Evolutionary conservation across 495 filamentous ascomycete genomes (phyloP), one percentile per base, ranked within the genome.

Genomic region (Halenospora varia): DNA sequence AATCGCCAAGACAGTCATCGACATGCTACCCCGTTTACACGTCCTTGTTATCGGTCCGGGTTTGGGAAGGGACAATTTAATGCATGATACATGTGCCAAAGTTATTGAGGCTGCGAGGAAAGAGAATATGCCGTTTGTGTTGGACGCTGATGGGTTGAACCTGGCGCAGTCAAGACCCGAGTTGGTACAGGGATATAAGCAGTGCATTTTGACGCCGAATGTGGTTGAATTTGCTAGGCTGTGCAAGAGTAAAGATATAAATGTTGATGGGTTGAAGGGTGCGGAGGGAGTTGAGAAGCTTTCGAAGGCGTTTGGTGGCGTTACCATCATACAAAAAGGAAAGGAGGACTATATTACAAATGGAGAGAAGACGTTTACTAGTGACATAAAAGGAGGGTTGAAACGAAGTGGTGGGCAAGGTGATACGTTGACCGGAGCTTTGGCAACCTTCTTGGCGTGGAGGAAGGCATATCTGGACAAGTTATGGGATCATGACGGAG

Each of bases 401-500:
- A 98, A 98, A 81, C 77, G 94, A 55, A 92, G 87, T 53, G 95
- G 94, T 41, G 94, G 94, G 2, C 94, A 98, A 70, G 94, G 94
- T 10, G 94, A 98, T 74, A 98, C 94, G 10, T 74, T 98, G 62
- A 98, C 94, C 2, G 94, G 94, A 8, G 84, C 84, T 48, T 76
- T 98, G 61, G 94, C 85, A 1, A 97, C 94, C 13, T 77, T 98
- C 60, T 70, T 98, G 59, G 92, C 83, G 18, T 98, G 91, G 84
- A 73, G 92, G 56, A 85, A 84, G 64, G 89, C 90, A 22, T 98
- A 98, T 71, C 77, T 88, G 51, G 86, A 96, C 53, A 75, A 77
- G 46, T 59, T 96, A 13, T 98, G 94, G 94, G 88, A 92, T 10
- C 80, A 84, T 64, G 82, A 81, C 8, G 77, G 76, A 6, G 73